Conservation (phyloP, 768 basidiomycete species). For the Mycena vitilis region DNA sequence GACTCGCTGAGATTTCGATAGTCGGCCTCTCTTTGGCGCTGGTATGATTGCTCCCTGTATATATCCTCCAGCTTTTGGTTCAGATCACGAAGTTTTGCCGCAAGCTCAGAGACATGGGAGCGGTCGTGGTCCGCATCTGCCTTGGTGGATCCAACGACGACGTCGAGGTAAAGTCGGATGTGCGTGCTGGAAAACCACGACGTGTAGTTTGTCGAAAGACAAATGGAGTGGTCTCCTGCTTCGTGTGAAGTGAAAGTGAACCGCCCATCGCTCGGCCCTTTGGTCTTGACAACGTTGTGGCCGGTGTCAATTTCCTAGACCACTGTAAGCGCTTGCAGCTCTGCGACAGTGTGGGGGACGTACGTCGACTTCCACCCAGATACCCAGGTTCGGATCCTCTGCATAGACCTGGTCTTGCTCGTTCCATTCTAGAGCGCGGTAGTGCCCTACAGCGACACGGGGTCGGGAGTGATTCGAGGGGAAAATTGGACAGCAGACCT, state of each 20-base stretch:
- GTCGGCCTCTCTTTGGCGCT: slow-evolving; percentile 93
- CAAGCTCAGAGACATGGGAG: slow-evolving; percentile 84
- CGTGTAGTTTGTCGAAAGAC: slow-evolving; percentile 92
- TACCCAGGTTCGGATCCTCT: slow-evolving; percentile 82
- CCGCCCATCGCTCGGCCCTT: slow-evolving; percentile 89
- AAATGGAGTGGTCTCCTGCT: slow-evolving; percentile 96
- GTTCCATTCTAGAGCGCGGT: slow-evolving; percentile 92
- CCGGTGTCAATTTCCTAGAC: slow-evolving; percentile 86
- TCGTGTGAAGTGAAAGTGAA: slow-evolving; percentile 99
- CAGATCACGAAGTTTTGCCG: slow-evolving; percentile 87
- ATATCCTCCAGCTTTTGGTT: slow-evolving; percentile 95
- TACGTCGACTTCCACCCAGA: slow-evolving; percentile 92
- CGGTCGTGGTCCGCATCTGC: slow-evolving; percentile 90
- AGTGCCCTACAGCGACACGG: slow-evolving; percentile 74
- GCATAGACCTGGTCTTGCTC: slow-evolving; percentile 76
- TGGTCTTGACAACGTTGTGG: slow-evolving; percentile 86
- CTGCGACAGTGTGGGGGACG: slow-evolving; percentile 42
- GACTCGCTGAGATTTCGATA: slow-evolving; percentile 90
- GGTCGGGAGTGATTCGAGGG: slow-evolving; percentile 8
- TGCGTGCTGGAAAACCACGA: slow-evolving; percentile 90
- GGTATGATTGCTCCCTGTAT: slow-evolving; percentile 95
- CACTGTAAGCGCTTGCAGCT: slow-evolving; percentile 7
- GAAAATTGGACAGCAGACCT: slow-evolving; percentile 59
- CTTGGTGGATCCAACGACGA: slow-evolving; percentile 90
- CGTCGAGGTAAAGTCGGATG: slow-evolving; percentile 94